Conservation (phyloP, 352 stramenopile species). For the Globisporangium acanthophoron region DNA sequence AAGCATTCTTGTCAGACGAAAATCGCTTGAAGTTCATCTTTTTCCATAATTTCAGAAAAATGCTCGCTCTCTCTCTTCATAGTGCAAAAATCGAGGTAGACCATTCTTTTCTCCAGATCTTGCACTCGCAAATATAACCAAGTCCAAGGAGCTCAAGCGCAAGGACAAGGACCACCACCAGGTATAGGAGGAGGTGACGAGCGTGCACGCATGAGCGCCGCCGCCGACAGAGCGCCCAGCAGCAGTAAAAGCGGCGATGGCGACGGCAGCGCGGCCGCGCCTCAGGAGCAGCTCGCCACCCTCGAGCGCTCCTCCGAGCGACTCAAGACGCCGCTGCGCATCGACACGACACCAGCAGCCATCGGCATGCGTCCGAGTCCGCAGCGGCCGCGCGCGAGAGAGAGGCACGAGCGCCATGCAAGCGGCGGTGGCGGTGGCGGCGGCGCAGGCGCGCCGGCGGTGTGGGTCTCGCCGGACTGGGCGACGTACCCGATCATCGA, state of each 20-base stretch:
- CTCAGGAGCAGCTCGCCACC: too few species aligned
- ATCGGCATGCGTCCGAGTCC: conserved; percentile 1
- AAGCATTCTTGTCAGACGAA: too few species aligned
- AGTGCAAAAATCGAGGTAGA: neutral
- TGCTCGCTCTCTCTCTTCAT: neutral
- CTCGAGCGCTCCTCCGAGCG: neutral
- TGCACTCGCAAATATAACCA: neutral
- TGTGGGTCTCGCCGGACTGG: conserved; percentile 77
- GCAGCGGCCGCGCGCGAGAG: neutral
- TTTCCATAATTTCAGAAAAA: neutral
- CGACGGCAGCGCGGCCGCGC: too few species aligned
- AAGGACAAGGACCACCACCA: neutral
- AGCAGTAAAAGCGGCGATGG: too few species aligned
- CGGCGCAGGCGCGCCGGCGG: conserved; percentile 30
- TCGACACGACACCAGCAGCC: conserved; percentile 4
- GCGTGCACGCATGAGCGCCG: too few species aligned
- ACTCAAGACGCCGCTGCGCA: neutral
- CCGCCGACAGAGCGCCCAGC: too few species aligned
- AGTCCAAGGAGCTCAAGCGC: neutral
- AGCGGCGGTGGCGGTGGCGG: neutral
- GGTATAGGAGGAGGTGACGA: too few species aligned
- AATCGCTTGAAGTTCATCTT: neutral
- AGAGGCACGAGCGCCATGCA: conserved; percentile 3
- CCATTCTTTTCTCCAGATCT: neutral
- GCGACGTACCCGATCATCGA: conserved; percentile 68